Conservation (phyloP, 2,329 filamentous ascomycete species). For the Fusarium citri region DNA sequence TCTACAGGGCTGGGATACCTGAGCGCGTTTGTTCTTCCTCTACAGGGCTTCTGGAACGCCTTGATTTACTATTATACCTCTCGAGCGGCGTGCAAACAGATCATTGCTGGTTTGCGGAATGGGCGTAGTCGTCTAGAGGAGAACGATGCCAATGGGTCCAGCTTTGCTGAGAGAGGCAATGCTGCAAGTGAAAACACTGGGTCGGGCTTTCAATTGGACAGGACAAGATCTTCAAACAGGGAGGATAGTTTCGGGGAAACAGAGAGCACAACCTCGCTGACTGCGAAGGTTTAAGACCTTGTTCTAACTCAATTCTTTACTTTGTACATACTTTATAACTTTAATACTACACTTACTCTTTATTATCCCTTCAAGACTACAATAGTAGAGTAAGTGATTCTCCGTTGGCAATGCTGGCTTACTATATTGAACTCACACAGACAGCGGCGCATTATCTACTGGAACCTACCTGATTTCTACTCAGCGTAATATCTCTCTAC, state of each 20-base stretch:
- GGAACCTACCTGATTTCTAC: no score
- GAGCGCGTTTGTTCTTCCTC: slow-evolving; percentile 1
- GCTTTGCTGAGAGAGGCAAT: not conserved
- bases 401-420: no score
- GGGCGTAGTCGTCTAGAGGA: not conserved
- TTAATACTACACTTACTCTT: not conserved
- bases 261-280: not conserved
- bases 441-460: no score
- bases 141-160: slow-evolving; percentile 8
- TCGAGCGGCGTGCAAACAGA: slow-evolving; percentile 7
- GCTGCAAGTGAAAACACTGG: not conserved
- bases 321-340: not conserved
- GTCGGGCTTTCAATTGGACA: not conserved
- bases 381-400: no score
- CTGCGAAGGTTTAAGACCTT: not conserved
- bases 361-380: no score
- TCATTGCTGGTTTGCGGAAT: not conserved
- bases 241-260: not conserved
- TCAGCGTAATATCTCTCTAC: no score
- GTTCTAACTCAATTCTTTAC: not conserved
- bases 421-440: no score
- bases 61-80: slow-evolving; percentile 22
- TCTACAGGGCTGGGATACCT: slow-evolving; percentile 2
- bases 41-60: slow-evolving; percentile 17
- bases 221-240: not conserved